phyloP scores from a whole-genome alignment of 805 yeast species.

The Suhomyces xylopsoci region DNA sequence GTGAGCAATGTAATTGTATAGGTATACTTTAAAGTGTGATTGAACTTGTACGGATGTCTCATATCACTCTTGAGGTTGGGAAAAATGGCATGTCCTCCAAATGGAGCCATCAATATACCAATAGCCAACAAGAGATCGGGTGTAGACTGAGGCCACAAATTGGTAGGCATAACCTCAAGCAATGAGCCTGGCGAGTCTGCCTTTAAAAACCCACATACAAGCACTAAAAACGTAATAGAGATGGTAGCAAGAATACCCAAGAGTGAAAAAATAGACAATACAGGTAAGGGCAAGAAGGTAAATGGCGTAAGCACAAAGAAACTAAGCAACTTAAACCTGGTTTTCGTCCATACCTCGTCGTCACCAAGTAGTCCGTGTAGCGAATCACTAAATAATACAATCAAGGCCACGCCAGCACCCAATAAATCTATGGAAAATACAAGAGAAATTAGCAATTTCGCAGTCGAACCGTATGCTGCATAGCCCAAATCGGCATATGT shows the following conservation, averaged over 20 bases:
- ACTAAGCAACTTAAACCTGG: slow-evolving; percentile 62
- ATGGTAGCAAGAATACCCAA: slow-evolving; percentile 57
- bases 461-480: slow-evolving; percentile 43
- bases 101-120: slow-evolving; percentile 72
- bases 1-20: slow-evolving; percentile 57
- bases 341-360: slow-evolving; percentile 35
- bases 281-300: slow-evolving; percentile 56
- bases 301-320: slow-evolving; percentile 76
- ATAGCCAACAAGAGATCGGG: slow-evolving; percentile 47
- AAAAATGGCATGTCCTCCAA: slow-evolving; percentile 83
- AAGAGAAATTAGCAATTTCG: slow-evolving; percentile 66
- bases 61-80: slow-evolving; percentile 75
- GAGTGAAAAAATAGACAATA: slow-evolving; percentile 52
- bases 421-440: slow-evolving; percentile 54
- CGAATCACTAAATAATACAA: slow-evolving; percentile 60
- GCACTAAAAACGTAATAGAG: slow-evolving; percentile 44
- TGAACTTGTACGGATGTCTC: slow-evolving; percentile 64
- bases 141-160: slow-evolving; percentile 29
- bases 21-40: slow-evolving; percentile 50
- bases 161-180: slow-evolving; percentile 42
- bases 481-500: slow-evolving; percentile 29
- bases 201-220: slow-evolving; percentile 45
- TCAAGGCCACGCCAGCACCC: slow-evolving; percentile 60
- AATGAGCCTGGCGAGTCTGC: slow-evolving; percentile 53
- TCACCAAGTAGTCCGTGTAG: slow-evolving; percentile 44